Percentiles rank a stretch among this genome's conserved stretches.
phyloP scores from a whole-genome alignment of 2,329 filamentous ascomycete genomes.

The Aspergillus sp. region DNA sequence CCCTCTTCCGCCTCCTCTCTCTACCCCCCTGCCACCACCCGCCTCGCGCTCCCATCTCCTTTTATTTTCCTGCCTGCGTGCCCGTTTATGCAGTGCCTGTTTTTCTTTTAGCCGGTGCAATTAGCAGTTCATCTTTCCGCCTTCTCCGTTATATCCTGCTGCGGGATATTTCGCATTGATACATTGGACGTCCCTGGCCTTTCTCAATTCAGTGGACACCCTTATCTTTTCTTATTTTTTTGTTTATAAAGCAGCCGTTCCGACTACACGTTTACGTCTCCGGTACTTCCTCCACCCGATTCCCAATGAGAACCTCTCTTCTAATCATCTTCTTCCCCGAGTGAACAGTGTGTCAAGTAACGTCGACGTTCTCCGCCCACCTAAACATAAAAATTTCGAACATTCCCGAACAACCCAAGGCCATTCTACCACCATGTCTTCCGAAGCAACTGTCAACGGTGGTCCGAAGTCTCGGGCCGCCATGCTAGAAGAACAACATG shows the following conservation, averaged over 20 bases:
- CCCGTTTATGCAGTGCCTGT: slow-evolving; percentile 16
- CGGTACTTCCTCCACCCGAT: neutral
- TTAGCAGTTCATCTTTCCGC: slow-evolving; percentile 17
- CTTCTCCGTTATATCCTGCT: neutral
- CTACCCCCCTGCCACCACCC: slow-evolving; percentile 10
- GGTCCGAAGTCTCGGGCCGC: slow-evolving; percentile 51
- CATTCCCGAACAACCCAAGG: neutral
- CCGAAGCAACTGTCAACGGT: slow-evolving; percentile 36
- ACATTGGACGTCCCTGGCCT: neutral
- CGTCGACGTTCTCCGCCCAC: neutral
- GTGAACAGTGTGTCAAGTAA: neutral
- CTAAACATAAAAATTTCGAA: neutral
- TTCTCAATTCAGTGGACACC: neutral
- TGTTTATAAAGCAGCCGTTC: neutral
- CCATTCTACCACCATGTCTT: slow-evolving; percentile 29
- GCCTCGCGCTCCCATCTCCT: slow-evolving; percentile 16
- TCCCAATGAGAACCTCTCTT: neutral
- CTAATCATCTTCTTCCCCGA: neutral
- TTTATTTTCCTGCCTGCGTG: slow-evolving; percentile 17
- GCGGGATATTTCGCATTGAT: neutral
- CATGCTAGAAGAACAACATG: slow-evolving; percentile 54
- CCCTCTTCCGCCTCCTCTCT: slow-evolving; percentile 10
- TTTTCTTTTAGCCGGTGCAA: slow-evolving; percentile 19
- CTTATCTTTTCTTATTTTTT: neutral
- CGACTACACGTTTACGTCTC: neutral